Evolutionary conservation across 148 eudicot species (phyloP), one percentile per base, ranked within the genome.

Genomic region (Rhododendron kiyosumense): DNA sequence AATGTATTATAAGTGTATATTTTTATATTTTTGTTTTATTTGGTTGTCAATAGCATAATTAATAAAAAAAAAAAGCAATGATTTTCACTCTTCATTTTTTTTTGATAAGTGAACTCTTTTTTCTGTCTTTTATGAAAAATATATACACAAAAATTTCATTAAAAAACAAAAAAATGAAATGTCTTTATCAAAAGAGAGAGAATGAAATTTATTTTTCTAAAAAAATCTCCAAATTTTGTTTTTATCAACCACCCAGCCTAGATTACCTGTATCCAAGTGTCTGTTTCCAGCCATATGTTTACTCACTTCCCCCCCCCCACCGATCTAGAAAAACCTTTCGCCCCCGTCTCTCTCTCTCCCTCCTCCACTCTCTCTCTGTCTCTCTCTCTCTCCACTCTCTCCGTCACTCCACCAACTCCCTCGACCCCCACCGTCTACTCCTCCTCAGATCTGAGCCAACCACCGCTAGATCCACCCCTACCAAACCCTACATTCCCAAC

Each of bases 401-500:
- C 52, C 26, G 11, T 46, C 28, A 20, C 88, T 36, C 43, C 51
- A 34, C 67, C 80, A 51, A 49, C 63, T 7, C 76, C 75, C 4
- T 71, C 34, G 45, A 61, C 17, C 81, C 20, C 30, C 78, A 4
- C 61, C 45, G 45, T 41, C 45, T 41, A 34, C 36, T 34, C 51
- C 52, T 18, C 45, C 83, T 76, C 85, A 51, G 88, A 84, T 86
- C 85, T 78, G 88, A 89, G 78, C 43, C 86, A 46, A 32, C 71
- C 86, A 36, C 80, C 77, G 32, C 28, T 83, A 85, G 89, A 84
- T 86, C 89, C 85, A 82, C 43, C 18, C 85, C 6, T 18, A 41
- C 46, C 77, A 89, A 79, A 88, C 86, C 89, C 86, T 86, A 82
- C 86, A 28, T 79, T 78, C 81, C 43, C 80, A 28, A 22, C 65